Conservation (phyloP, 495 filamentous ascomycete genomes). For the Terfezia boudieri region DNA sequence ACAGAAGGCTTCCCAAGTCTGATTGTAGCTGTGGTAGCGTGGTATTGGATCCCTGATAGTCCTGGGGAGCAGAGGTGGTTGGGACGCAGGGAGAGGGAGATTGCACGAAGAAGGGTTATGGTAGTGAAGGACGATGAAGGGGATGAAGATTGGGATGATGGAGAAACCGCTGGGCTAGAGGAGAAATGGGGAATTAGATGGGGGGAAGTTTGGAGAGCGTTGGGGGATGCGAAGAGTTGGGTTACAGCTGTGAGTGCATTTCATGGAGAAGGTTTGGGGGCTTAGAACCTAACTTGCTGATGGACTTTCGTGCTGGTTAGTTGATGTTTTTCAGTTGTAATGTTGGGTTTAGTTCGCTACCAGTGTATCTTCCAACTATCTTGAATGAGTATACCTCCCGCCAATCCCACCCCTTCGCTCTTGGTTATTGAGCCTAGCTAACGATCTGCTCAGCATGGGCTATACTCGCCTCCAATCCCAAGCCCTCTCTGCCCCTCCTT, state of each 20-base stretch:
- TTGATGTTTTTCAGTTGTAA: slow-evolving; percentile 37
- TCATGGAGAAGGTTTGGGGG: too few relatives aligned
- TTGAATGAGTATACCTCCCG: slow-evolving; percentile 26
- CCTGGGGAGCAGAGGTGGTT: slow-evolving; percentile 48
- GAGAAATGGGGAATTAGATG: slow-evolving; percentile 14
- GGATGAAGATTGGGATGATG: slow-evolving; percentile 33
- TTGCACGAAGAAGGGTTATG: slow-evolving; percentile 43
- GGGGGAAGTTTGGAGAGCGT: slow-evolving; percentile 11
- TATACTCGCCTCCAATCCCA: slow-evolving; percentile 51
- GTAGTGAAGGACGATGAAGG: slow-evolving; percentile 38
- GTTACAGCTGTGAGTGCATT: slow-evolving; percentile 3
- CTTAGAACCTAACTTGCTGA: neutral
- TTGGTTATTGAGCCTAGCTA: neutral
- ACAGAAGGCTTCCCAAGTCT: slow-evolving; percentile 62
- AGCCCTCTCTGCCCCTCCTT: slow-evolving; percentile 61
- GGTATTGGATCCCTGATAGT: slow-evolving; percentile 46
- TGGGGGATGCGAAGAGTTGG: slow-evolving; percentile 14
- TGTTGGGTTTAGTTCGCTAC: slow-evolving; percentile 57
- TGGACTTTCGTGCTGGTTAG: neutral
- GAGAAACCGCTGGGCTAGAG: slow-evolving; percentile 28
- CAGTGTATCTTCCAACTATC: slow-evolving; percentile 68
- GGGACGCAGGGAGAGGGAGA: slow-evolving; percentile 42
- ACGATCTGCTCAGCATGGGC: slow-evolving; percentile 31
- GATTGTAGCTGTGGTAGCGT: slow-evolving; percentile 40
- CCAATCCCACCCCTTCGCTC: neutral